Conservation (phyloP, 768 basidiomycete species). For the Tulasnella sp. region DNA sequence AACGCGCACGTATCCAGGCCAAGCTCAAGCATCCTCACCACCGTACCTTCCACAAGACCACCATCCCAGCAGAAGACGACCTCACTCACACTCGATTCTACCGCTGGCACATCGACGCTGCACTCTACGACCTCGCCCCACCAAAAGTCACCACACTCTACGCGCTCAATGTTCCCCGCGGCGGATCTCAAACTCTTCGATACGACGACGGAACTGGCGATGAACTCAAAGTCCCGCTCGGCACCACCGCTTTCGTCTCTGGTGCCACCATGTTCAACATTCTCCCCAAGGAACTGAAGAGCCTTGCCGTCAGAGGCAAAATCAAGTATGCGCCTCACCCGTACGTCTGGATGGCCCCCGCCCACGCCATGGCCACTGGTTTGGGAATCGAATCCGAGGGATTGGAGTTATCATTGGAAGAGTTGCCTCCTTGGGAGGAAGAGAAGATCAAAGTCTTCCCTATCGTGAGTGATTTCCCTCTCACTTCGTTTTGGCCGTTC, state of each 20-base stretch:
- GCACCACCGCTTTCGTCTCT: slow-evolving; percentile 71
- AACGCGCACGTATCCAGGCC: slow-evolving; percentile 45
- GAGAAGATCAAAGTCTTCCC: slow-evolving; percentile 72
- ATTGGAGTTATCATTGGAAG: slow-evolving; percentile 63
- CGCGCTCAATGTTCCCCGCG: slow-evolving; percentile 71
- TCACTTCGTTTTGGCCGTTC: neutral
- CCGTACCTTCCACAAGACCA: slow-evolving; percentile 83
- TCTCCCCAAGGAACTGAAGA: slow-evolving; percentile 70
- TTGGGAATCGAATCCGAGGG: slow-evolving; percentile 82
- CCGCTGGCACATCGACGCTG: slow-evolving; percentile 92
- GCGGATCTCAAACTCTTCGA: slow-evolving; percentile 62
- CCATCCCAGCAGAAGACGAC: slow-evolving; percentile 72
- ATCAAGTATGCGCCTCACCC: slow-evolving; percentile 85
- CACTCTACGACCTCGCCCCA: slow-evolving; percentile 73
- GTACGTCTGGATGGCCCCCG: slow-evolving; percentile 88
- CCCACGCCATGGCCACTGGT: slow-evolving; percentile 73
- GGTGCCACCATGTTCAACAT: slow-evolving; percentile 86
- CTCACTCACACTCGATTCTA: slow-evolving; percentile 81
- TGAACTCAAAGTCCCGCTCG: slow-evolving; percentile 77
- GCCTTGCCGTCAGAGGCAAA: slow-evolving; percentile 72
- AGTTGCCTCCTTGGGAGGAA: slow-evolving; percentile 85
- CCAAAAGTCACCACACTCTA: slow-evolving; percentile 87
- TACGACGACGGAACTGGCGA: slow-evolving; percentile 91
- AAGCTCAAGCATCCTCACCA: slow-evolving; percentile 86
- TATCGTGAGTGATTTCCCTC: slow-evolving; percentile 46